Conservation (phyloP, 805 yeast genomes). For the Pichia gijzeniarum region DNA sequence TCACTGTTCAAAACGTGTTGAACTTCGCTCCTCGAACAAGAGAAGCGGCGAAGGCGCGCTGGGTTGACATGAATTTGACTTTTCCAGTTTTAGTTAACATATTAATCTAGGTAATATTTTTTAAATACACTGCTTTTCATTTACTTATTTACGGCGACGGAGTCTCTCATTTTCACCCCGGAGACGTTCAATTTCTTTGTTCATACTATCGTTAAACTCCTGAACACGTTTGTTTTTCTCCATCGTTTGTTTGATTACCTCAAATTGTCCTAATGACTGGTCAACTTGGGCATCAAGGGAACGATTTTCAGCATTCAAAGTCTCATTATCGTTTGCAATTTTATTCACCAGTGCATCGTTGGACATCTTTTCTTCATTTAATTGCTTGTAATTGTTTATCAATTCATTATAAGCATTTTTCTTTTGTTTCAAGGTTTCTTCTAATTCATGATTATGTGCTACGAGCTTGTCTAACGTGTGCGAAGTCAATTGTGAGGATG, state of each 20-base stretch:
- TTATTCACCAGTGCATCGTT: constrained; percentile 21
- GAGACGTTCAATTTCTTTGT: constrained; percentile 23
- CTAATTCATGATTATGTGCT: constrained; percentile 2
- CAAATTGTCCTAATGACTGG: constrained; percentile 24
- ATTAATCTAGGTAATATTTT: too few relatives aligned
- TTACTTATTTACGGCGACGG: background rate
- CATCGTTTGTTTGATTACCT: constrained; percentile 28
- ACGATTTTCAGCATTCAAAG: constrained; percentile 15
- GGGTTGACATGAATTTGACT: too few relatives aligned
- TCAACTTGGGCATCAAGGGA: constrained; percentile 17
- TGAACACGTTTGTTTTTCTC: constrained; percentile 27
- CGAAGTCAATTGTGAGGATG: background rate
- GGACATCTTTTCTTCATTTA: constrained; percentile 29
- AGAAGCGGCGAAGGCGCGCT: too few relatives aligned
- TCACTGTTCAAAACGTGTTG: too few relatives aligned
- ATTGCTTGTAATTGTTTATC: constrained; percentile 28
- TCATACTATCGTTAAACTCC: constrained; percentile 23
- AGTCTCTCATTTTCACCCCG: constrained; percentile 16
- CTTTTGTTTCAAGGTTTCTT: constrained; percentile 8
- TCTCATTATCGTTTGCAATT: constrained; percentile 16
- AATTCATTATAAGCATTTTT: constrained; percentile 23
- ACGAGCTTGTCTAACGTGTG: constrained; percentile 5
- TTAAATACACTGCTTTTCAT: background rate
- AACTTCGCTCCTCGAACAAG: too few relatives aligned
- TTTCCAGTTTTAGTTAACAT: too few relatives aligned